These are phyloP conservation scores for Saccharomyces mikatae DNA, from an alignment of 805 yeast species.

Conservation along the genomic window DNA sequence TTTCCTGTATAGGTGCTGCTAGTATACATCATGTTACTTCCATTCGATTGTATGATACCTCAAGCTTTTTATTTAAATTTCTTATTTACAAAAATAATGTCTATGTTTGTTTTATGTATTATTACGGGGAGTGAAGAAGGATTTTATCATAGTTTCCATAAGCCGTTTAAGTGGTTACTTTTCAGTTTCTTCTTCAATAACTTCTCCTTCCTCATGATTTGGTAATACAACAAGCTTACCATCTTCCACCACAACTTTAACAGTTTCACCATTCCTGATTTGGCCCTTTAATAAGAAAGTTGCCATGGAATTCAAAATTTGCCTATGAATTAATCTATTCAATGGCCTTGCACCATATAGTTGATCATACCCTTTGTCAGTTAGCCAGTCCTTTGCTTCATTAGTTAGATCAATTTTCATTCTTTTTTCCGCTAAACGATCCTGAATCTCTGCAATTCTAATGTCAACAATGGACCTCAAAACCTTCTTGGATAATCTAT, in stretches of 20 bases:
- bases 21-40: too few relatives aligned
- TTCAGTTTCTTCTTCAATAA: constrained; percentile 16
- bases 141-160: neutral
- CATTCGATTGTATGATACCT: neutral
- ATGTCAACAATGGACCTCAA: constrained; percentile 77
- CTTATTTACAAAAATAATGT: neutral
- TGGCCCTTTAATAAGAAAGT: constrained; percentile 71
- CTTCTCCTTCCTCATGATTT: constrained; percentile 36
- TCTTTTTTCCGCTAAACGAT: constrained; percentile 69
- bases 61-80: neutral
- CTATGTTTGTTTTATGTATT: neutral
- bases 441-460: constrained; percentile 72
- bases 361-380: constrained; percentile 83
- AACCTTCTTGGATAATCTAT: constrained; percentile 72
- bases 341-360: constrained; percentile 94
- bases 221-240: constrained; percentile 39
- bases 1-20: neutral
- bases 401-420: constrained; percentile 51
- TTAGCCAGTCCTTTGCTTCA: constrained; percentile 68
- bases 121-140: neutral
- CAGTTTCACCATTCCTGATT: constrained; percentile 50
- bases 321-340: constrained; percentile 79
- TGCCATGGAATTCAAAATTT: constrained; percentile 84
- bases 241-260: constrained; percentile 39
- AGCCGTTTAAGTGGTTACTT: constrained; percentile 4